Conservation (phyloP, 2,329 filamentous ascomycete genomes). For the Arthrinium phaeospermum region DNA sequence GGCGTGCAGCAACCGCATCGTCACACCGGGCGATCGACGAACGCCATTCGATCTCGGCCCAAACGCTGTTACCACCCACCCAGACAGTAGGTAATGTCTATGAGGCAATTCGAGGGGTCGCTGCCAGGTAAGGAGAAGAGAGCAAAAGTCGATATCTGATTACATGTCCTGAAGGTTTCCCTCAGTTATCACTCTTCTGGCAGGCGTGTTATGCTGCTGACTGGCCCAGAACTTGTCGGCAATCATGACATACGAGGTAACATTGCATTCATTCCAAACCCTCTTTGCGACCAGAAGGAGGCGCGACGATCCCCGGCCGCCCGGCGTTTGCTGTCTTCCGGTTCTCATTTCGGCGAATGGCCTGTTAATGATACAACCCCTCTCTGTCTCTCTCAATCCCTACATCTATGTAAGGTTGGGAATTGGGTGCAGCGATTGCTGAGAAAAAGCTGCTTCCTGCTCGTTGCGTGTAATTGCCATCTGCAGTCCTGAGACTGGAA, state of each 20-base stretch:
- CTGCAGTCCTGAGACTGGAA: slow-evolving; percentile 10
- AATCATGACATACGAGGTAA: background rate
- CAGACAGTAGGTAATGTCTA: background rate
- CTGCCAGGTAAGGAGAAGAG: background rate
- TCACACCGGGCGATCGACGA: slow-evolving; percentile 4
- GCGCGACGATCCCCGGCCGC: background rate
- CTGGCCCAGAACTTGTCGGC: background rate
- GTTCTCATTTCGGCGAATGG: slow-evolving; percentile 1
- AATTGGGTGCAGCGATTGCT: background rate
- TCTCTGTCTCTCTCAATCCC: background rate
- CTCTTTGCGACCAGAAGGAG: background rate
- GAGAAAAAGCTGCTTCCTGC: background rate
- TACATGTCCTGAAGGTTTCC: too few species aligned
- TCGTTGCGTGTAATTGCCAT: slow-evolving; percentile 9
- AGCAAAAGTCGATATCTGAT: background rate
- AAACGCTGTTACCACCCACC: background rate
- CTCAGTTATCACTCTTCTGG: background rate
- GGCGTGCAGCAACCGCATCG: background rate
- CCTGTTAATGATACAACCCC: background rate
- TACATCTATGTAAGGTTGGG: background rate
- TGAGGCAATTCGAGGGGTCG: background rate
- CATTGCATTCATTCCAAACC: background rate
- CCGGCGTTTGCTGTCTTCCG: slow-evolving; percentile 1
- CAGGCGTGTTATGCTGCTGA: background rate
- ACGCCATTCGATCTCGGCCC: slow-evolving; percentile 9